Base-by-base conservation (phyloP, 306 rosid genomes). In the Lathyrus sativus region DNA sequence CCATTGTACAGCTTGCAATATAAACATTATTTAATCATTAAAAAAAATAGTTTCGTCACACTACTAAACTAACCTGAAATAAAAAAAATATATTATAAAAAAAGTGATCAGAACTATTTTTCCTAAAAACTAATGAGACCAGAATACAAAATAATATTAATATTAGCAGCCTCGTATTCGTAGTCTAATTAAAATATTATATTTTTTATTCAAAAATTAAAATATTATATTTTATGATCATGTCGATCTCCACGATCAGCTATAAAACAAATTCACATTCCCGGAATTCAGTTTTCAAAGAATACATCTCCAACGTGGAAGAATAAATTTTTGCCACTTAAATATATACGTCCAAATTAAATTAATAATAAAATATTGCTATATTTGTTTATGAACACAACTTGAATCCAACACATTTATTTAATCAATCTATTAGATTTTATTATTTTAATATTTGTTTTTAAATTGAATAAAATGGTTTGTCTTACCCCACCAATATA, bases 381-480 rank as follows among this genome's bases (percentile, higher is more conserved):
- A 61, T 24, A 51, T 70, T 45, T 65, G 60, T 60, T 48, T 59
- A 24, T 37, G 45, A 43, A 65, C 58, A 70, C 80, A 70, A 74
- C 68, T 78, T 61, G 80, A 74, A 81, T 18, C 75, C 72, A 74
- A 78, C 72, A 59, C 45, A 60, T 17, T 59, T 11, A 39, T 11
- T 62, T 54, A 51, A 65, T 72, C 68, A 70, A 77, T 11, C 5
- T 22, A 64, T 76, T 69, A 28, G 58, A 69, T 72, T 73, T 78
- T 78, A 57, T 76, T 72, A 24, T 51, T 68, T 73, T 24, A 50
- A 38, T 6, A 51, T 60, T 60, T 46, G 70, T 49, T 56, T 79
- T 85, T 72, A 80, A 60, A 78, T 61, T 66, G 65, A 62, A 75
- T 57, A 76, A 65, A 78, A 75, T 81, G 50, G 62, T 65, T 82